phyloP scores from a whole-genome alignment of 2,329 filamentous ascomycete genomes.

The Claviceps sp. region DNA sequence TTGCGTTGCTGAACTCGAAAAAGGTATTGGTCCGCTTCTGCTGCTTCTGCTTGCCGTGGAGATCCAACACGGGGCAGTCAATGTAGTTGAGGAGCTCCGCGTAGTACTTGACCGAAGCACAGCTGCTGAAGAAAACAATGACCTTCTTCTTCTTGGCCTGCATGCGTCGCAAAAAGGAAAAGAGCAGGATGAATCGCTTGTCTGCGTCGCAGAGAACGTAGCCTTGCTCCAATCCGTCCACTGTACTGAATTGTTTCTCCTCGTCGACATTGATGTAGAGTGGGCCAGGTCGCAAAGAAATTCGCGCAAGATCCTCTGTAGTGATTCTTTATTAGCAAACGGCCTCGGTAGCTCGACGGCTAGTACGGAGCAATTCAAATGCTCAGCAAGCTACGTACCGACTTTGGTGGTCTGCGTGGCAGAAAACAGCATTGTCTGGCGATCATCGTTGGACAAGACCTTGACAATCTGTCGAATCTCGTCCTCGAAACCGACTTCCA shows the following conservation, averaged over 20 bases:
- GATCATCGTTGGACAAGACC: conserved; percentile 72
- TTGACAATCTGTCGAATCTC: conserved; percentile 96
- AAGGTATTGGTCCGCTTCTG: conserved; percentile 98
- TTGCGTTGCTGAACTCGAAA: conserved; percentile 76
- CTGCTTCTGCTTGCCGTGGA: conserved; percentile 96
- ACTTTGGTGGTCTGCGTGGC: conserved; percentile 98
- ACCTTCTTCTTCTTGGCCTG: conserved; percentile 85
- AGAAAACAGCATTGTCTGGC: conserved; percentile 97
- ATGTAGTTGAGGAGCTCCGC: conserved; percentile 95
- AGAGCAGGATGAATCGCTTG: conserved; percentile 84
- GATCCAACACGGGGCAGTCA: conserved; percentile 73
- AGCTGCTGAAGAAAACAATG: conserved; percentile 90
- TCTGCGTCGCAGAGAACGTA: conserved; percentile 91
- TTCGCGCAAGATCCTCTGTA: conserved; percentile 75
- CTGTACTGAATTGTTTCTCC: conserved; percentile 77
- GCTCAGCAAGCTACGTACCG: conserved; percentile 11
- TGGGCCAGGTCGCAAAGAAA: conserved; percentile 81
- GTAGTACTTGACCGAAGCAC: conserved; percentile 91
- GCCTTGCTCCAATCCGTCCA: conserved; percentile 87
- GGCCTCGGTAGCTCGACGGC: neutral
- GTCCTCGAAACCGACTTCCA: conserved; percentile 97
- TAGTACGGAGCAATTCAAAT: neutral
- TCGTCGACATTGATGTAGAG: conserved; percentile 97
- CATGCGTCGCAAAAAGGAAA: conserved; percentile 77
- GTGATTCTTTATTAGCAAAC: neutral